Conservation (phyloP, 139 green algal genomes). For the Picochlorum sp. region DNA sequence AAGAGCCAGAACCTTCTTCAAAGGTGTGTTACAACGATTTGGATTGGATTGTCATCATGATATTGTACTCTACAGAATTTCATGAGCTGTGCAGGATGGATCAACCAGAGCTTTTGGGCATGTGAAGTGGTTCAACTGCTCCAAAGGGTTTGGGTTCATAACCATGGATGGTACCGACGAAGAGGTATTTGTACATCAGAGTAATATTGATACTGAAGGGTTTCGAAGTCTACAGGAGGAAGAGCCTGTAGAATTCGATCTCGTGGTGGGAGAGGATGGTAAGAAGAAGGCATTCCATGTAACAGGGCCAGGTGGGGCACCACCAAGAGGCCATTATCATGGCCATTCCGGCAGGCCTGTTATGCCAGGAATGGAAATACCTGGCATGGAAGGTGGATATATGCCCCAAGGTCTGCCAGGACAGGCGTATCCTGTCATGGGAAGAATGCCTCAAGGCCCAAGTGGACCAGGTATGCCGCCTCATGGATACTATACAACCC, state of each 20-base stretch:
- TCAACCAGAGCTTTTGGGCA: conserved; percentile 12
- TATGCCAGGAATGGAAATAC: no score
- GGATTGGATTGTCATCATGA: no score
- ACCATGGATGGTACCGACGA: conserved; percentile 70
- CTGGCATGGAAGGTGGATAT: no score
- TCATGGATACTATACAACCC: background rate
- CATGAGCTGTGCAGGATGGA: no score
- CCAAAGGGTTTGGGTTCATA: conserved; percentile 73
- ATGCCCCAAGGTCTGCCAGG: no score
- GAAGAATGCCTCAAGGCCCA: background rate
- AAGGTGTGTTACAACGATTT: no score
- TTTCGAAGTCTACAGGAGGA: conserved; percentile 84
- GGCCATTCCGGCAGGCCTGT: no score
- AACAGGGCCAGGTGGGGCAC: conserved; percentile 66
- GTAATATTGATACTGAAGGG: conserved; percentile 81
- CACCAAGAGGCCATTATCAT: conserved; percentile 49
- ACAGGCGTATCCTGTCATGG: background rate
- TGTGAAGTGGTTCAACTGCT: conserved; percentile 93
- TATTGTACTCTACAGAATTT: no score
- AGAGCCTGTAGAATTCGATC: conserved; percentile 85
- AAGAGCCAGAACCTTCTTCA: no score
- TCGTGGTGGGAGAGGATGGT: conserved; percentile 75
- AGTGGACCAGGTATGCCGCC: conserved; percentile 1
- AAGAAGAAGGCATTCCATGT: conserved; percentile 86
- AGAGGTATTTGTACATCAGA: conserved; percentile 96